phyloP scores from a whole-genome alignment of 306 rosid species.

The Glycyrrhiza uralensis region DNA sequence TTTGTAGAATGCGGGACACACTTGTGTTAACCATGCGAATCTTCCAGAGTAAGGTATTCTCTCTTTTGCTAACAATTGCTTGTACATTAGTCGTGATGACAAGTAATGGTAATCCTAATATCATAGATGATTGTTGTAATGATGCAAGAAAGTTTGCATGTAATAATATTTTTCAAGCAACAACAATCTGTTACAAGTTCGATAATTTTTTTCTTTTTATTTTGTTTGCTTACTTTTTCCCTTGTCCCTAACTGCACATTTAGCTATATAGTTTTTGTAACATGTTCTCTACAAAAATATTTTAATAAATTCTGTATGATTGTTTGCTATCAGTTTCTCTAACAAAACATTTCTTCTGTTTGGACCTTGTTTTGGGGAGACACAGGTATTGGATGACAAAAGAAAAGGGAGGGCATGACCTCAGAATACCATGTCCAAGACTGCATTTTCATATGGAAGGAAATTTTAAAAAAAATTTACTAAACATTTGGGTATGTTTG shows the following conservation, averaged over 20 bases:
- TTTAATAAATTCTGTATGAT: not conserved
- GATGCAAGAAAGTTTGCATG: not conserved
- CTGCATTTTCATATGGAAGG: not conserved
- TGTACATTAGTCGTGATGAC: not conserved
- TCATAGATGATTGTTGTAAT: not conserved
- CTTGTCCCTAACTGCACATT: not conserved
- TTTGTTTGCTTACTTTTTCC: not conserved
- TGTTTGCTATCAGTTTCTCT: not conserved
- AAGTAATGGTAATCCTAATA: not conserved
- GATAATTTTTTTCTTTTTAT: not conserved
- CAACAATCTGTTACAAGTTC: not conserved
- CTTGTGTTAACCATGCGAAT: conserved; percentile 86
- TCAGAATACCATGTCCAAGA: not conserved
- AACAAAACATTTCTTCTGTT: not conserved
- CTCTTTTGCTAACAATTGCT: not conserved
- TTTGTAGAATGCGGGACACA: conserved; percentile 81
- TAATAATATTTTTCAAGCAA: not conserved
- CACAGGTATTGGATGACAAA: conserved; percentile 52
- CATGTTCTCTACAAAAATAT: not conserved
- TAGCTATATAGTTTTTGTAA: not conserved
- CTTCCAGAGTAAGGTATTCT: conserved; percentile 85
- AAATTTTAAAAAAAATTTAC: too few species aligned
- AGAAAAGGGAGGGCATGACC: conserved; percentile 47
- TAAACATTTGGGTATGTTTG: too few species aligned
- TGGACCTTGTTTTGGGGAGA: conserved; percentile 15